These are phyloP conservation scores for Barbatosphaeria neglecta DNA, from an alignment of 495 filamentous ascomycete species.

Conservation along the genomic window DNA sequence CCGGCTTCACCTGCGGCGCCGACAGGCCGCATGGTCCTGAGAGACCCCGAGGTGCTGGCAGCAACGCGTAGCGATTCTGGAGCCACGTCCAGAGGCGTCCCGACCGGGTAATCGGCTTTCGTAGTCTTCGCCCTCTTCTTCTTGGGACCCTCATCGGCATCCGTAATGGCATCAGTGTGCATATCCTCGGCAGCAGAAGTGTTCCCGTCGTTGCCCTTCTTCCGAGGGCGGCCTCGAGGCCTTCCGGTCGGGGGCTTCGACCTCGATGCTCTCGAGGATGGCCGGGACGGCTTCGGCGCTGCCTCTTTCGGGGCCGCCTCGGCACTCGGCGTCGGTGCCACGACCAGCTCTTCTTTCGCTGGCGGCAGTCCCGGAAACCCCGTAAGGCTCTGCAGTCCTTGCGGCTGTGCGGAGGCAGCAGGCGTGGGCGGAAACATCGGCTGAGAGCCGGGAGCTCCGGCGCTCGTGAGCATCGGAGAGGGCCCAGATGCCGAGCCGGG, in stretches of 20 bases:
- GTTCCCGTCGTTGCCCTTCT: slow-evolving; percentile 35
- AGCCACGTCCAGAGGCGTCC: slow-evolving; percentile 55
- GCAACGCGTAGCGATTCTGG: slow-evolving; percentile 75
- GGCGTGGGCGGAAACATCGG: background rate
- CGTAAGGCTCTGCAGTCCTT: slow-evolving; percentile 5
- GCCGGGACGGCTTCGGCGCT: slow-evolving; percentile 13
- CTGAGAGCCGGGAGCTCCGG: no score
- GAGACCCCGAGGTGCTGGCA: slow-evolving; percentile 75
- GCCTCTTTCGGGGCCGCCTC: slow-evolving; percentile 2
- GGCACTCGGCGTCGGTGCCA: slow-evolving; percentile 5
- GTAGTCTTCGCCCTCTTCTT: slow-evolving; percentile 67
- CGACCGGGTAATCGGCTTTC: slow-evolving; percentile 55
- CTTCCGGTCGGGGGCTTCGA: slow-evolving; percentile 25
- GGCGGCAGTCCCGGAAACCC: no score
- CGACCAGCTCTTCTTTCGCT: slow-evolving; percentile 8
- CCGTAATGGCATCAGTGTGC: slow-evolving; percentile 58
- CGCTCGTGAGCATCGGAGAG: no score
- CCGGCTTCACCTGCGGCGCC: slow-evolving; percentile 42
- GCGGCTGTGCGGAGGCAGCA: slow-evolving; percentile 1
- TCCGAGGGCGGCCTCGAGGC: slow-evolving; percentile 35
- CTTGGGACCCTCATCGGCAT: slow-evolving; percentile 47
- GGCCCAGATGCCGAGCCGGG: slow-evolving; percentile 3
- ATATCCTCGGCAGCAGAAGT: slow-evolving; percentile 57
- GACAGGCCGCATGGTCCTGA: slow-evolving; percentile 74
- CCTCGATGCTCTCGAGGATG: slow-evolving; percentile 31